A percentile compares a stretch with the other conserved stretches of the same genome.
These are phyloP conservation scores for Apiospora koreana DNA, from an alignment of 2,329 filamentous ascomycete genomes.

Conservation along the genomic window DNA sequence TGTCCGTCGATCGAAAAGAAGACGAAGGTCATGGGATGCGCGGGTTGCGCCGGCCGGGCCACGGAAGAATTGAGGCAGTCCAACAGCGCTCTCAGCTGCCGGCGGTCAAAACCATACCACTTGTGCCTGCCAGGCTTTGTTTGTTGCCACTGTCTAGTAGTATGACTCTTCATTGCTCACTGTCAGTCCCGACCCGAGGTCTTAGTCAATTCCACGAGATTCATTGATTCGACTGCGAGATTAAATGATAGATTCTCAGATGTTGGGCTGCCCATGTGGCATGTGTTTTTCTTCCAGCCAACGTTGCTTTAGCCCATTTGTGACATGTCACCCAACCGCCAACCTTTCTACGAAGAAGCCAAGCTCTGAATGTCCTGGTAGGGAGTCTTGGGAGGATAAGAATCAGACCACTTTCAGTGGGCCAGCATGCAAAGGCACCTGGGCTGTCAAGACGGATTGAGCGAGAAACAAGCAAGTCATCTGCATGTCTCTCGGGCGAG, in stretches of 20 bases:
- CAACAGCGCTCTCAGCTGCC: neutral
- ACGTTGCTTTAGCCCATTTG: neutral
- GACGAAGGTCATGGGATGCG: neutral
- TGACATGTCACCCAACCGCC: neutral
- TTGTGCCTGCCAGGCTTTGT: neutral
- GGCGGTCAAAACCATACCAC: neutral
- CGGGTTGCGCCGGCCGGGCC: neutral
- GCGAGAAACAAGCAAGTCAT: neutral
- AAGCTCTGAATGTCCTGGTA: neutral
- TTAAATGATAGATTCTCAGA: neutral
- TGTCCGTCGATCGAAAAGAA: neutral
- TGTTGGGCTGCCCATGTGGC: slow-evolving; percentile 5
- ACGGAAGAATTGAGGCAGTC: neutral
- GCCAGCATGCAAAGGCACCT: neutral
- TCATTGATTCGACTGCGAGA: slow-evolving; percentile 3
- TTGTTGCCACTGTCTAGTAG: neutral
- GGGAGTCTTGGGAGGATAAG: neutral
- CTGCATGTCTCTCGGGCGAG: neutral
- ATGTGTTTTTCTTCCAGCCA: neutral
- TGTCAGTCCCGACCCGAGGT: neutral
- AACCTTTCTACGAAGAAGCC: neutral
- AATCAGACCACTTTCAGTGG: slow-evolving; percentile 4
- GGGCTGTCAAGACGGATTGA: neutral
- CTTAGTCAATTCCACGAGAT: neutral
- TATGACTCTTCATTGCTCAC: neutral